These are phyloP conservation scores for Camellia japonica DNA, from an alignment of 148 eudicot genomes.

Conservation along the genomic window DNA sequence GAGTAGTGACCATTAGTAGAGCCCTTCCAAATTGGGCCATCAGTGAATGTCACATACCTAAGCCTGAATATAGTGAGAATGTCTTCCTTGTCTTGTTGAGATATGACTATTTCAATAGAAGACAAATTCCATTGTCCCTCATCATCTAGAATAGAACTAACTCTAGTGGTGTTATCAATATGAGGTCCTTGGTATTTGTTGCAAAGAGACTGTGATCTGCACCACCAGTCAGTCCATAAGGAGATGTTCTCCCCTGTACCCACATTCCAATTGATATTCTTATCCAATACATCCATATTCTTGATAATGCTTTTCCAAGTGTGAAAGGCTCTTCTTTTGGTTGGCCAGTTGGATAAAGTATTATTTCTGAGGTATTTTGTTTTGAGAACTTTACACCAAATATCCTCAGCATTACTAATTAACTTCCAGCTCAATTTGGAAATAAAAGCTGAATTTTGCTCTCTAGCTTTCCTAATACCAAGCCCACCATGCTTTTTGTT, in stretches of 20 bases:
- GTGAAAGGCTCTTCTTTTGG: neutral
- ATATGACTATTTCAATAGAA: too few species aligned
- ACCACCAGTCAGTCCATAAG: neutral
- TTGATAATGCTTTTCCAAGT: neutral
- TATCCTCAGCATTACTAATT: neutral
- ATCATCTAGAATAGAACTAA: too few species aligned
- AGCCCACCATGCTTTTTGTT: neutral
- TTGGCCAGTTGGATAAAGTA: neutral
- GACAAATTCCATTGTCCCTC: too few species aligned
- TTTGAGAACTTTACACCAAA: neutral
- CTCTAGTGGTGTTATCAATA: too few species aligned
- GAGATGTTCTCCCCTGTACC: neutral
- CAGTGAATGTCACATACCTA: too few species aligned
- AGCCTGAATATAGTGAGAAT: too few species aligned
- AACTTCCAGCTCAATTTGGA: neutral
- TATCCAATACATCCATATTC: too few species aligned
- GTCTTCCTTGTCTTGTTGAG: too few species aligned
- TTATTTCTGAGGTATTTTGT: neutral
- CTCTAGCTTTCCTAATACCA: neutral
- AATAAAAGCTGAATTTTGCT: neutral
- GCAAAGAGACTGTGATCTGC: neutral
- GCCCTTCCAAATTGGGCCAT: too few species aligned
- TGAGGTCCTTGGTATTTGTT: too few species aligned
- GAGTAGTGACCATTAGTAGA: too few species aligned
- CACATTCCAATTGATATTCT: neutral